Percentiles rank a stretch among this genome's conserved stretches.
Conservation (phyloP, 2,329 filamentous ascomycete species). For the Fusarium euwallaceae region DNA sequence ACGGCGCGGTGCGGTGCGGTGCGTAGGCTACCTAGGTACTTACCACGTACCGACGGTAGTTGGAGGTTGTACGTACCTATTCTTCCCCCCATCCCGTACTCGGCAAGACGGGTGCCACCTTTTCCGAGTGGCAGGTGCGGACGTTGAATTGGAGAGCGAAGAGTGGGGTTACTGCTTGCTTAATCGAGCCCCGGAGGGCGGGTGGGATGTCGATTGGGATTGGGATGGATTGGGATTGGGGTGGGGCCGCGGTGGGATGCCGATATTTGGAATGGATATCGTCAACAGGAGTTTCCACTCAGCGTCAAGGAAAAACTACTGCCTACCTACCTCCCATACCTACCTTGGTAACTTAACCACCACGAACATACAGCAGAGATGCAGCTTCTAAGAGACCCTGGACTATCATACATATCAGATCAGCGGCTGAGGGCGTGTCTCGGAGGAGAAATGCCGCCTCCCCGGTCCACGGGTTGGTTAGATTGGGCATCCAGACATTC, state of each 20-base stretch:
- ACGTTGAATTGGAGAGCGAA: neutral
- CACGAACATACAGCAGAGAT: neutral
- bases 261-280: conserved; percentile 4
- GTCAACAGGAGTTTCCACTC: neutral
- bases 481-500: neutral
- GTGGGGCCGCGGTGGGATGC: neutral
- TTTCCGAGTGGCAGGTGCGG: neutral
- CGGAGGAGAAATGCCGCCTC: conserved; percentile 4
- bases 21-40: neutral
- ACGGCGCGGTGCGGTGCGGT: too few relatives aligned
- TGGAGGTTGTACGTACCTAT: neutral
- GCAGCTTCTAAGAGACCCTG: neutral
- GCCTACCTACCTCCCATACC: neutral
- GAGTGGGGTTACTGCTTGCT: neutral
- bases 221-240: too few relatives aligned
- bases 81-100: neutral
- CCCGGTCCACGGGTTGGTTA: neutral
- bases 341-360: neutral
- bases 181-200: neutral
- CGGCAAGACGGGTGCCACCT: neutral
- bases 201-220: neutral
- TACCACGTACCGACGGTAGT: neutral
- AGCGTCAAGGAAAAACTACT: neutral
- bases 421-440: conserved; percentile 2
- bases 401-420: neutral